Evolutionary conservation across 2,329 filamentous ascomycete species (phyloP).

Genomic region (Fonsecaea nubica): DNA sequence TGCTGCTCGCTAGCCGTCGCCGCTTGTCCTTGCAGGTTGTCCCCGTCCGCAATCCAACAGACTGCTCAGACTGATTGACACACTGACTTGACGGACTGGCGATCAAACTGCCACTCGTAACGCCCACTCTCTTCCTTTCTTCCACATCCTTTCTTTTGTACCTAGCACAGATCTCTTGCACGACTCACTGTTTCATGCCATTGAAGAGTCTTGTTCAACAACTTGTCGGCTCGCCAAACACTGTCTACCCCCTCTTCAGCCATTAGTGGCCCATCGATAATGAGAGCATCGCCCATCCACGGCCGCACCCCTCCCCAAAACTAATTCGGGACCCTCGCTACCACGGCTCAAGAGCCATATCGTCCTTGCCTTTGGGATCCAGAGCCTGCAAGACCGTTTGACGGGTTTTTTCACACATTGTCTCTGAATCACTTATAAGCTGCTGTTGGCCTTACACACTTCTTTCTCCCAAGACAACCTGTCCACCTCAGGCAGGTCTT

Average conservation of each 20-base stretch:
- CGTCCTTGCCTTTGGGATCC: slow-evolving; percentile 3
- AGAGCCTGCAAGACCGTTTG: background rate
- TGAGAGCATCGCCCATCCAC: slow-evolving; percentile 4
- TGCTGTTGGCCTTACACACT: background rate
- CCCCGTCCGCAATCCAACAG: slow-evolving; percentile 21
- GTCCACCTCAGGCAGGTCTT: background rate
- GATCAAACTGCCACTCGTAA: slow-evolving; percentile 20
- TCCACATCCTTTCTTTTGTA: slow-evolving; percentile 14
- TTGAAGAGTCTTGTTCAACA: background rate
- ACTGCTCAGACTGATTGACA: slow-evolving; percentile 6
- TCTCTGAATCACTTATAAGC: background rate
- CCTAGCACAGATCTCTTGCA: slow-evolving; percentile 7
- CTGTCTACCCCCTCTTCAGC: background rate
- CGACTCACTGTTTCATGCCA: background rate
- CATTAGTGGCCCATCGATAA: slow-evolving; percentile 11
- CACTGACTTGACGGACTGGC: slow-evolving; percentile 19
- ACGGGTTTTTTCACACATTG: background rate
- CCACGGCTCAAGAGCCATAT: background rate
- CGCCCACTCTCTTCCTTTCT: slow-evolving; percentile 9
- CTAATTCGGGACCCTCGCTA: slow-evolving; percentile 3
- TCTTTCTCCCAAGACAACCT: background rate
- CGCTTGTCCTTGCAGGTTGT: slow-evolving; percentile 9
- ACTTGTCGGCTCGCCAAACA: background rate
- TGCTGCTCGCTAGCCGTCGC: slow-evolving; percentile 7
- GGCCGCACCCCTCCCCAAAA: slow-evolving; percentile 11